Evolutionary conservation across 2,329 filamentous ascomycete genomes (phyloP).

Genomic region (Fusarium sarcochroum): DNA sequence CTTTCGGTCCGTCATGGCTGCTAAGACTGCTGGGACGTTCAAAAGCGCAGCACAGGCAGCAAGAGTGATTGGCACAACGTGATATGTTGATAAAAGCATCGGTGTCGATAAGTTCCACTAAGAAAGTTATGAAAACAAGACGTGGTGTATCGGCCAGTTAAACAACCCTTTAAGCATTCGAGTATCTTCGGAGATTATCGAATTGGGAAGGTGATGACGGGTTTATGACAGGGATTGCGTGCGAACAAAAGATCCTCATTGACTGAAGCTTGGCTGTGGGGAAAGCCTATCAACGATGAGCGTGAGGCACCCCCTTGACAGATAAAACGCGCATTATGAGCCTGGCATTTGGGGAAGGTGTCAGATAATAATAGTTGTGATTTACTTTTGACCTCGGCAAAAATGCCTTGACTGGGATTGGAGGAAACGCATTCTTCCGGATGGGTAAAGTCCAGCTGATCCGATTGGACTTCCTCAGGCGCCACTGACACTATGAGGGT

Average conservation of each 20-base stretch:
- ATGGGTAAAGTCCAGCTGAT: too few species aligned
- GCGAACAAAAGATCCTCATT: constrained; percentile 27
- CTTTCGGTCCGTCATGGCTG: constrained; percentile 23
- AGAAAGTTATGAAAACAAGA: not conserved
- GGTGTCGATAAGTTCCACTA: not conserved
- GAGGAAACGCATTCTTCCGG: too few species aligned
- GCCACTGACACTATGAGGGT: too few species aligned
- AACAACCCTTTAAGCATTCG: constrained; percentile 12
- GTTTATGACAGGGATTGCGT: constrained; percentile 6
- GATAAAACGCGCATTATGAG: not conserved
- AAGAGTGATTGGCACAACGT: constrained; percentile 12
- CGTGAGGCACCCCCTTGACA: constrained; percentile 14
- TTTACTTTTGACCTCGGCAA: too few species aligned
- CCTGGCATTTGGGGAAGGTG: not conserved
- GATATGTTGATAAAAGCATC: constrained; percentile 23
- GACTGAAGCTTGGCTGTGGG: not conserved
- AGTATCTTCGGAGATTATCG: constrained; percentile 16
- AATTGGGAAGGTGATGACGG: constrained; percentile 31
- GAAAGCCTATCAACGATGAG: constrained; percentile 15
- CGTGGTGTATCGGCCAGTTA: constrained; percentile 14
- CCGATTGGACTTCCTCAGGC: too few species aligned
- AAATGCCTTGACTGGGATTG: too few species aligned
- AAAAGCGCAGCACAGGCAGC: constrained; percentile 18
- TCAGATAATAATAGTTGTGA: not conserved
- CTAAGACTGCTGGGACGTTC: not conserved